Base-by-base conservation (phyloP, 805 yeast genomes). In the Saccharomyces paradoxus region DNA sequence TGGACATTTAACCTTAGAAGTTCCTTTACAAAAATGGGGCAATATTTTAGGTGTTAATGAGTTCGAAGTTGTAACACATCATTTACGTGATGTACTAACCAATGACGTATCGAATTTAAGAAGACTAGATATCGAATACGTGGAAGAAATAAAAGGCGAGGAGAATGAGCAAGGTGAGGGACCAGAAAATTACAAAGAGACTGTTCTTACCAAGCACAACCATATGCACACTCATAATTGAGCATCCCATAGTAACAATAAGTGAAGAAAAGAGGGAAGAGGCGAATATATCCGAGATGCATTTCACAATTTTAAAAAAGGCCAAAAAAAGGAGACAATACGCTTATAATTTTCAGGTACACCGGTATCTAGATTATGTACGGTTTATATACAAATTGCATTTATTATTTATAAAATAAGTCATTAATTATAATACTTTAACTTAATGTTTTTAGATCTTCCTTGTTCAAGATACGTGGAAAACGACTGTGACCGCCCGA, bases 51-150 rank as follows among this genome's bases (percentile, higher is more conserved):
- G 66, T 24, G 63, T 74, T 28, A 63, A 63, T 27, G 77, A 74
- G 55, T 71, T 74, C 55, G 76, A 72, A 58, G 57, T 64, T 49
- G 73, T 74, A 5, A 61, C 73, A 2, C 67, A 66, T 29, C 71
- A 68, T 52, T 44, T 72, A 30, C 71, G 71, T 52, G 55, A 57
- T 29, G 60, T 66, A 13, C 55, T 79, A 37, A 68, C 62, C 52
- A 58, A 62, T 1, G 69, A 71, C 26, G 73, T 78, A 52, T 72
- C 74, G 29, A 76, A 74, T 58, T 64, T 79, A 46, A 74, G 77
- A 61, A 74, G 72, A 47, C 68, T 78, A 2, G 63, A 68, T 48
- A 63, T 77, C 41, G 74, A 68, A 66, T 77, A 62, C 56, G 65
- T 67, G 28, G 70, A 69, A 48, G 71, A 67, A 53, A 60, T 61